These are phyloP conservation scores for Drechslera avenae DNA, from an alignment of 2,329 filamentous ascomycete genomes.

Conservation along the genomic window DNA sequence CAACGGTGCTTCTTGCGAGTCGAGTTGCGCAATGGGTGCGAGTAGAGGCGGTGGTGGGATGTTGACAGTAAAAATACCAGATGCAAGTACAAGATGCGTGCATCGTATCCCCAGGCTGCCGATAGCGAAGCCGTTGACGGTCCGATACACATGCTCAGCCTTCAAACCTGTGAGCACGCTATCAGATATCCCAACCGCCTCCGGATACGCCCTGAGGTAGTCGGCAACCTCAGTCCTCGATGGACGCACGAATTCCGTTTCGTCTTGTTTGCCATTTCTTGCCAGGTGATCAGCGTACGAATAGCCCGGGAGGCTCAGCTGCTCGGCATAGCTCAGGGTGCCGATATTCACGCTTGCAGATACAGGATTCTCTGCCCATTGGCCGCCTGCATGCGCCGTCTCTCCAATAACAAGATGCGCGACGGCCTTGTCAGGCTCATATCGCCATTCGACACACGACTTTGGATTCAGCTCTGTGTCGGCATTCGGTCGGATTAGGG, in stretches of 20 bases:
- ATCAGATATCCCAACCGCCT: constrained; percentile 58
- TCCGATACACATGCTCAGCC: constrained; percentile 53
- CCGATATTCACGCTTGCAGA: constrained; percentile 62
- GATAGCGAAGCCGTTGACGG: constrained; percentile 55
- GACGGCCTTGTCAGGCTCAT: constrained; percentile 57
- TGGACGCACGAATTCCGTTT: constrained; percentile 59
- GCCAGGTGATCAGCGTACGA: constrained; percentile 60
- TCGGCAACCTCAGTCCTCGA: constrained; percentile 60
- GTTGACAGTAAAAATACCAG: constrained; percentile 62
- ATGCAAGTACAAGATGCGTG: constrained; percentile 63
- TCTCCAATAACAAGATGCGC: constrained; percentile 62
- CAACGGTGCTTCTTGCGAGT: constrained; percentile 47
- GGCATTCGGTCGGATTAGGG: constrained; percentile 62
- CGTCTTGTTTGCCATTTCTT: constrained; percentile 46
- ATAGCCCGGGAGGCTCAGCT: constrained; percentile 65
- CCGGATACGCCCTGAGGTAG: constrained; percentile 61
- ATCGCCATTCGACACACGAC: constrained; percentile 61
- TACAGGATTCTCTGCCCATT: constrained; percentile 63
- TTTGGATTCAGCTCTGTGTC: constrained; percentile 61
- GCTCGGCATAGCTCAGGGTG: constrained; percentile 65
- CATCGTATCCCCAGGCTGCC: constrained; percentile 59
- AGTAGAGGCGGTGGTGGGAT: constrained; percentile 59
- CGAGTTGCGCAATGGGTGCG: constrained; percentile 50
- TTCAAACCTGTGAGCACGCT: constrained; percentile 52
- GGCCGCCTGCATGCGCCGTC: constrained; percentile 58